A percentile compares a stretch with the other conserved stretches of the same genome.
Conservation (phyloP, 202 grass and related monocot species). For the Panicum virgatum region DNA sequence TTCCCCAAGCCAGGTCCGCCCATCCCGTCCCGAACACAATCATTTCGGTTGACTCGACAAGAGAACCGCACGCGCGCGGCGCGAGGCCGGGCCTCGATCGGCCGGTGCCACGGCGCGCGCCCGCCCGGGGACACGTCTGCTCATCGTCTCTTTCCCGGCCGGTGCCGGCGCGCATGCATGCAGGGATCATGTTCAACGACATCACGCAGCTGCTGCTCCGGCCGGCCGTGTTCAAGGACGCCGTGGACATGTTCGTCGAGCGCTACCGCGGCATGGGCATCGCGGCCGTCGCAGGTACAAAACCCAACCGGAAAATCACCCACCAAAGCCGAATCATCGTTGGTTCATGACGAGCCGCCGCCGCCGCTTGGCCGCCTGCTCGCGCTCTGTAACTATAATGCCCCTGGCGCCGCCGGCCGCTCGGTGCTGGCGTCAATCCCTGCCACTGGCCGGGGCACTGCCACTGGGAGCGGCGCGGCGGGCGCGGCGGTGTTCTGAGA, state of each 20-base stretch:
- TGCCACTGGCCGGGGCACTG: slow-evolving; percentile 1
- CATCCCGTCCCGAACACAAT: not conserved
- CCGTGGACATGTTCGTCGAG: slow-evolving; percentile 87
- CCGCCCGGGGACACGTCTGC: not conserved
- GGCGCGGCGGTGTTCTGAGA: slow-evolving; percentile 36
- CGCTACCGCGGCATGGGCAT: slow-evolving; percentile 72
- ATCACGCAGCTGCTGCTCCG: slow-evolving; percentile 80
- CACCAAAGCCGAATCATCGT: not conserved
- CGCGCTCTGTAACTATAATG: slow-evolving; percentile 14
- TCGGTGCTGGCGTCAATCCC: not conserved
- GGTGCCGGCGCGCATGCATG: slow-evolving; percentile 20
- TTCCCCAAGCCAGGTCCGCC: slow-evolving; percentile 79
- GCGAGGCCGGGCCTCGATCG: too few species aligned
- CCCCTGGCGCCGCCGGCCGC: not conserved
- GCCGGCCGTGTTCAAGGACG: slow-evolving; percentile 74
- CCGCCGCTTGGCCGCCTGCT: not conserved
- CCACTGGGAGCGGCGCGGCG: not conserved
- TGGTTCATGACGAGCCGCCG: not conserved
- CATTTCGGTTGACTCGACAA: not conserved
- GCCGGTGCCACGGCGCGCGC: not conserved
- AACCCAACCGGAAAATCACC: not conserved
- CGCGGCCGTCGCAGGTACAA: slow-evolving; percentile 70
- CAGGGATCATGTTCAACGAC: slow-evolving; percentile 98
- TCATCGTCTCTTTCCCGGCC: not conserved
- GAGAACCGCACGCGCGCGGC: not conserved